These are phyloP conservation scores for Alternaria novae-zelandiae DNA, from an alignment of 2,329 filamentous ascomycete genomes.

Conservation along the genomic window DNA sequence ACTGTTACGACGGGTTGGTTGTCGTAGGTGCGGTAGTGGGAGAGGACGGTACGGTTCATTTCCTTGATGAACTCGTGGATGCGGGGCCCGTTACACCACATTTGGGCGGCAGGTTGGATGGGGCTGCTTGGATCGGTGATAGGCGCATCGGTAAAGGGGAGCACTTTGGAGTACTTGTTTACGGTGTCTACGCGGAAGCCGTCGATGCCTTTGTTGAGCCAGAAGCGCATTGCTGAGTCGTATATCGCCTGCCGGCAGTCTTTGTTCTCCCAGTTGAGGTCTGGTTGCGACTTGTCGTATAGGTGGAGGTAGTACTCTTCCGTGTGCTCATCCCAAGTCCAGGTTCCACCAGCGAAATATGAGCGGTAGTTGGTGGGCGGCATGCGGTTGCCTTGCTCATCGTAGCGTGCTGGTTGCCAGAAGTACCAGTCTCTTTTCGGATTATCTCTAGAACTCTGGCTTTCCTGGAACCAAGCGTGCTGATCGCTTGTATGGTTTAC, in stretches of 20 bases:
- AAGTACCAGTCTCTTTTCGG: constrained; percentile 76
- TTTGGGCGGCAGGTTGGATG: constrained; percentile 57
- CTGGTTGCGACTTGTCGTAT: constrained; percentile 56
- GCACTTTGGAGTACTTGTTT: constrained; percentile 56
- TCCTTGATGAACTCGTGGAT: constrained; percentile 65
- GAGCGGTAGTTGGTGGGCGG: constrained; percentile 64
- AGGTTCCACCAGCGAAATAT: constrained; percentile 48
- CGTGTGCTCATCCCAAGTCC: constrained; percentile 56
- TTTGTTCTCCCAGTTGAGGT: constrained; percentile 58
- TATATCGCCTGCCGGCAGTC: constrained; percentile 54
- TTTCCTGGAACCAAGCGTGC: constrained; percentile 74
- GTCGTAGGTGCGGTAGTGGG: constrained; percentile 59
- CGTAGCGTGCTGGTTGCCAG: constrained; percentile 65
- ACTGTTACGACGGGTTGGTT: constrained; percentile 56
- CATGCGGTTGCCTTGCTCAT: constrained; percentile 59
- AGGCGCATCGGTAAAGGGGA: constrained; percentile 51
- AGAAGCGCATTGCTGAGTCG: constrained; percentile 54
- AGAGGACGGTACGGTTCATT: constrained; percentile 59
- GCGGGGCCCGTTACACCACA: constrained; percentile 64
- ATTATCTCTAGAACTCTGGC: constrained; percentile 65
- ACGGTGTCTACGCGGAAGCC: constrained; percentile 59
- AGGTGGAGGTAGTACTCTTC: constrained; percentile 57
- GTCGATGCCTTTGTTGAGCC: constrained; percentile 55
- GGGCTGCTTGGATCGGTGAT: constrained; percentile 49
- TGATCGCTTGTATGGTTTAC: constrained; percentile 79